Conservation (phyloP, 2,329 filamentous ascomycete species). For the Pestalotiopsis sp. region DNA sequence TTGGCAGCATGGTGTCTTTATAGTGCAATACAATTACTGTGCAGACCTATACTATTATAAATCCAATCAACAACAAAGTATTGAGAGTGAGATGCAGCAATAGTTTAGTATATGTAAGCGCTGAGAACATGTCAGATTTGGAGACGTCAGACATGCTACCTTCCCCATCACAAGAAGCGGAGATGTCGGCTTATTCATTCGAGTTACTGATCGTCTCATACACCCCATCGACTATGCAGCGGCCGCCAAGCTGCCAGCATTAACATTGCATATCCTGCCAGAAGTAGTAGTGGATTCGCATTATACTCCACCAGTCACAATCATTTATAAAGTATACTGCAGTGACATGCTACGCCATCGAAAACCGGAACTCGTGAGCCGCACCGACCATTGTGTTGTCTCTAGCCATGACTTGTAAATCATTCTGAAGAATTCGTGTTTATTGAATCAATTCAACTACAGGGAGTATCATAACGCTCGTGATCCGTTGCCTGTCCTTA, state of each 20-base stretch:
- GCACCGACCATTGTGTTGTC: too few relatives aligned
- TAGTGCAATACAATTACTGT: background rate
- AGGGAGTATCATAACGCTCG: conserved; percentile 12
- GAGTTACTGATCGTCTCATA: background rate
- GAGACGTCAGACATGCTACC: background rate
- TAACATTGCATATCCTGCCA: too few relatives aligned
- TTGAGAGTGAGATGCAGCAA: background rate
- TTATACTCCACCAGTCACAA: too few relatives aligned
- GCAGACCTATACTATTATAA: background rate
- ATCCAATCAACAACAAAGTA: too few relatives aligned
- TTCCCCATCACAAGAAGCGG: background rate
- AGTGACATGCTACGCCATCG: too few relatives aligned
- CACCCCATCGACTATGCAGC: background rate
- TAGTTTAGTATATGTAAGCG: background rate
- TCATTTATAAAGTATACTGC: too few relatives aligned
- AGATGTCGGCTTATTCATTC: background rate
- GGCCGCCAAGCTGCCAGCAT: too few relatives aligned
- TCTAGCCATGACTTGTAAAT: background rate
- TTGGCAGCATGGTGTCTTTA: too few relatives aligned
- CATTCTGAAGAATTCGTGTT: background rate
- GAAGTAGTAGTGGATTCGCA: too few relatives aligned
- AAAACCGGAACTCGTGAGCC: too few relatives aligned
- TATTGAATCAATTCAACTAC: conserved; percentile 2
- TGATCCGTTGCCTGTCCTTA: conserved; percentile 14
- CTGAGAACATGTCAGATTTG: background rate